A percentile compares a stretch with the other conserved stretches of the same genome.
phyloP scores from a whole-genome alignment of 768 basidiomycete genomes.

The Phanerochaete carnosa region DNA sequence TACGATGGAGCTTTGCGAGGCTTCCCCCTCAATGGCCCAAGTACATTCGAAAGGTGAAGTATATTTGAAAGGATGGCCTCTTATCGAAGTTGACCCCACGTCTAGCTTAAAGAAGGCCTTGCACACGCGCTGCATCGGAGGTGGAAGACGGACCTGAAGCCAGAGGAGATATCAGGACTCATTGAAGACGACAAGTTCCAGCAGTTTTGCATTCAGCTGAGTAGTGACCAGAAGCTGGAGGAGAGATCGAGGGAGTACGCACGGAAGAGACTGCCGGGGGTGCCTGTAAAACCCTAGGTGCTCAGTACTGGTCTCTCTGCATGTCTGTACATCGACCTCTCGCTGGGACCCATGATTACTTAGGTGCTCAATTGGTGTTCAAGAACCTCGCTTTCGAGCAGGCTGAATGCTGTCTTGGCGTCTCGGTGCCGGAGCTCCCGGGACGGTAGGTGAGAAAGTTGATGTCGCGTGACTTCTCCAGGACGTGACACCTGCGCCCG shows the following conservation, averaged over 20 bases:
- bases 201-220: conserved; percentile 31
- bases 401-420: not conserved
- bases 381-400: no score
- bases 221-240: not conserved
- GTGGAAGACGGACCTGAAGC: conserved; percentile 24
- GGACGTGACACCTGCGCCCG: not conserved
- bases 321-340: no score
- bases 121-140: conserved; percentile 24
- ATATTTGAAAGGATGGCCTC: not conserved
- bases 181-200: conserved; percentile 40
- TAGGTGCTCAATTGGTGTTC: no score
- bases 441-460: conserved; percentile 1
- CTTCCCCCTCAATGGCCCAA: not conserved
- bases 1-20: not conserved
- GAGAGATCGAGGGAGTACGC: not conserved
- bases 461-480: not conserved
- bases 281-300: not conserved
- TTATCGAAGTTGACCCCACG: not conserved
- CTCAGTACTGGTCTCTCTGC: no score
- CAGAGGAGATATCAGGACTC: conserved; percentile 32
- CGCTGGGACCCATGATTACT: no score
- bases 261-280: not conserved
- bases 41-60: not conserved
- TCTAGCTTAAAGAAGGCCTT: conserved; percentile 25
- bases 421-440: no score